Conservation (phyloP, 1,284 basidiomycete genomes). For the Vanrija pseudolonga region DNA sequence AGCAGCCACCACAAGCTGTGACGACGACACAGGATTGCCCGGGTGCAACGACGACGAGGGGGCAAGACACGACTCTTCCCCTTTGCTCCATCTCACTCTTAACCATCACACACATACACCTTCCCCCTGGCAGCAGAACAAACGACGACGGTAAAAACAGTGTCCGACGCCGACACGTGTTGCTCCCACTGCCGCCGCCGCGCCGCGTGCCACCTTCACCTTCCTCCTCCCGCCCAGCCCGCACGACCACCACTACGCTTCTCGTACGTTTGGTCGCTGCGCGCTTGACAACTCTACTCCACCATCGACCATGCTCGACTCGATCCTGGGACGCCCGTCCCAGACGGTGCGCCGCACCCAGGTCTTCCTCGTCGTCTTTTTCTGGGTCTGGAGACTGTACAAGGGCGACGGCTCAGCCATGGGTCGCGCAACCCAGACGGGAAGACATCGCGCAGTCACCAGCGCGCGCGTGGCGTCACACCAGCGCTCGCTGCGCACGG, state of each 20-base stretch:
- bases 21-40: too few species aligned
- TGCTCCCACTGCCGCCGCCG: background rate
- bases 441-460: background rate
- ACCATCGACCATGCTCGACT: slow-evolving; percentile 67
- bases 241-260: background rate
- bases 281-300: background rate
- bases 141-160: background rate
- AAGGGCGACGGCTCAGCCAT: slow-evolving; percentile 62
- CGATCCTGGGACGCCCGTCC: slow-evolving; percentile 71
- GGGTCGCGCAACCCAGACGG: background rate
- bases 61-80: too few species aligned
- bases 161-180: background rate
- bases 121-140: background rate
- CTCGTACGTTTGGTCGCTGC: background rate
- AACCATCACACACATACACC: background rate
- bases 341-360: slow-evolving; percentile 71
- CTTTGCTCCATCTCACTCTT: too few species aligned
- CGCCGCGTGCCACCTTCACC: background rate
- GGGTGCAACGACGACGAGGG: too few species aligned
- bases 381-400: slow-evolving; percentile 79
- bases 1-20: too few species aligned
- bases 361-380: slow-evolving; percentile 77
- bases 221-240: background rate
- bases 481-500: too few species aligned
- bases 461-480: background rate